Evolutionary conservation across 495 filamentous ascomycete genomes (phyloP).

Genomic region (Cercophora scortea): DNA sequence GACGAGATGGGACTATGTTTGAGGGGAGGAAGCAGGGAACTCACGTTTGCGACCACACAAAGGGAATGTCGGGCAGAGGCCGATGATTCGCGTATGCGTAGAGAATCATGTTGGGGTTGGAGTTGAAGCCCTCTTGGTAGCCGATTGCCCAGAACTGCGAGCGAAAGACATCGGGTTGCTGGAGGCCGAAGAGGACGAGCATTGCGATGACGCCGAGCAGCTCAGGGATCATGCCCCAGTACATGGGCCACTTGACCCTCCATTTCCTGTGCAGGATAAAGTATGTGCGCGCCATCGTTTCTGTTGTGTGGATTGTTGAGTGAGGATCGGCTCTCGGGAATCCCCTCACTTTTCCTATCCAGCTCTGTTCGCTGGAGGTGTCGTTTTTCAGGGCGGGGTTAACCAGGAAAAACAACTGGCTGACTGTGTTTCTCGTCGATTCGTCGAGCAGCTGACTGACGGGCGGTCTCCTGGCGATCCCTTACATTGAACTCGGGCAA

Average conservation of each 20-base stretch:
- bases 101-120: slow-evolving; percentile 60
- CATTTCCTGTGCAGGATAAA: slow-evolving; percentile 47
- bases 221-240: slow-evolving; percentile 62
- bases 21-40: slow-evolving; percentile 23
- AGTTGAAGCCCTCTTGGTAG: slow-evolving; percentile 73
- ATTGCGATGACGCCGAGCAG: slow-evolving; percentile 58
- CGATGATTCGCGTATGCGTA: slow-evolving; percentile 73
- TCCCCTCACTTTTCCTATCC: background rate
- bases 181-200: slow-evolving; percentile 75
- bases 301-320: background rate
- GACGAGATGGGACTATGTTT: background rate
- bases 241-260: slow-evolving; percentile 55
- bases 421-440: background rate
- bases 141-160: slow-evolving; percentile 79
- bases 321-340: background rate
- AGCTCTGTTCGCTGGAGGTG: too few species aligned
- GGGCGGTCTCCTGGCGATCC: background rate
- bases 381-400: too few species aligned
- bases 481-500: background rate
- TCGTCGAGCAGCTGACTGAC: background rate
- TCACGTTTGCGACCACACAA: slow-evolving; percentile 80
- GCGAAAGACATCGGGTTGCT: slow-evolving; percentile 70
- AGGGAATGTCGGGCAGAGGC: slow-evolving; percentile 53
- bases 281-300: slow-evolving; percentile 29
- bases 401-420: too few species aligned